phyloP scores from a whole-genome alignment of 192 early-diverging fungal species.

The Obelidium mucronatum region DNA sequence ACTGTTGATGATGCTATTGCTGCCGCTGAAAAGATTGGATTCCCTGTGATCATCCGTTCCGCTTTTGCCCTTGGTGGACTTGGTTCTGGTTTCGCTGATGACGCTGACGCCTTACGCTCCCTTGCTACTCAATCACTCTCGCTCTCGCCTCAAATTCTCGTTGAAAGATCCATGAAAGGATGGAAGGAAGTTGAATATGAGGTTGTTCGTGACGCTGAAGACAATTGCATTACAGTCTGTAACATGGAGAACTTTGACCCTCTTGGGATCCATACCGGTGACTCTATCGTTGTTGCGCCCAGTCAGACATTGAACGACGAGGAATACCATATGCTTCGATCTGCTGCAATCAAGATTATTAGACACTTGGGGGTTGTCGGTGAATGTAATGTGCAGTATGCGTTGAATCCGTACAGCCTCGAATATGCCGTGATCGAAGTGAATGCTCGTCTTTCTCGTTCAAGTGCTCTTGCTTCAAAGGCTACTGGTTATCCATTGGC shows the following conservation, averaged over 20 bases:
- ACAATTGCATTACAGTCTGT: slow-evolving; percentile 99
- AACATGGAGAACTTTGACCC: slow-evolving; percentile 99
- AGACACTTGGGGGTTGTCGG: slow-evolving; percentile 96
- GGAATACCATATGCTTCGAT: slow-evolving; percentile 95
- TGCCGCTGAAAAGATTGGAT: slow-evolving; percentile 86
- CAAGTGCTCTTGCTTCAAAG: slow-evolving; percentile 91
- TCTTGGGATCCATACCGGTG: slow-evolving; percentile 96
- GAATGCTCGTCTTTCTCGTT: slow-evolving; percentile 93
- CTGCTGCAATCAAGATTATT: slow-evolving; percentile 94
- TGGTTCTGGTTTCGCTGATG: slow-evolving; percentile 93
- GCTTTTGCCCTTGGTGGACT: slow-evolving; percentile 95
- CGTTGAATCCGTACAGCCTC: slow-evolving; percentile 83
- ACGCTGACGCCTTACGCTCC: slow-evolving; percentile 73
- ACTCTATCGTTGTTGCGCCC: slow-evolving; percentile 98
- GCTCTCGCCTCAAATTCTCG: slow-evolving; percentile 90
- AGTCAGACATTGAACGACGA: slow-evolving; percentile 95
- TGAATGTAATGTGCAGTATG: slow-evolving; percentile 99
- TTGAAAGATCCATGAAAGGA: slow-evolving; percentile 96
- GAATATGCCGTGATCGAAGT: slow-evolving; percentile 98
- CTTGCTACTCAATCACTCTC: slow-evolving; percentile 88
- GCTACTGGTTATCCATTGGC: slow-evolving; percentile 96
- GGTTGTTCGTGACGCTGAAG: slow-evolving; percentile 93
- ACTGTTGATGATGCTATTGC: slow-evolving; percentile 85
- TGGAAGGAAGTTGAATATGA: slow-evolving; percentile 99
- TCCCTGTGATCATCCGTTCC: slow-evolving; percentile 94